Evolutionary conservation across 2,329 filamentous ascomycete genomes (phyloP).

Genomic region (Trichoderma brevicompactum): DNA sequence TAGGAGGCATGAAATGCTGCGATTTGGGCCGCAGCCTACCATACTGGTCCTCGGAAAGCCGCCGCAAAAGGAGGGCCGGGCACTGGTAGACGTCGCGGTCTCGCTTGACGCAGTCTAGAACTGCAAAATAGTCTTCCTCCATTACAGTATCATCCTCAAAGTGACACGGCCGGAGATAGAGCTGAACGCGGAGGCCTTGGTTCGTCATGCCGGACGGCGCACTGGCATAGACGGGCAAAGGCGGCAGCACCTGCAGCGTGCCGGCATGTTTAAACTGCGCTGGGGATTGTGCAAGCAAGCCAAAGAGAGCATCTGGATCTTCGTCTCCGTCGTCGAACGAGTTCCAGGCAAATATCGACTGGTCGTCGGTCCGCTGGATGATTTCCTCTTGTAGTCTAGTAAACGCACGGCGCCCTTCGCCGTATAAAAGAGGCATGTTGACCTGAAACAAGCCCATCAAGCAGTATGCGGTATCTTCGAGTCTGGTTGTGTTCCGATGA

Average conservation of each 20-base stretch:
- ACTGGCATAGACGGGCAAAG: slow-evolving; percentile 25
- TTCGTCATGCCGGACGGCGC: slow-evolving; percentile 28
- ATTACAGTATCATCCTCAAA: neutral
- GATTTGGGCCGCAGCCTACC: slow-evolving; percentile 24
- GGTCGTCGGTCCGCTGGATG: slow-evolving; percentile 29
- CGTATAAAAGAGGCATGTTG: slow-evolving; percentile 34
- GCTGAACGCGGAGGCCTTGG: slow-evolving; percentile 26
- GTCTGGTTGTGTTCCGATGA: slow-evolving; percentile 29
- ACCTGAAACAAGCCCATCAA: slow-evolving; percentile 32
- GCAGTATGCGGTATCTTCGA: slow-evolving; percentile 33
- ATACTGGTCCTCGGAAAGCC: slow-evolving; percentile 30
- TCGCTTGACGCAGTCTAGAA: slow-evolving; percentile 23
- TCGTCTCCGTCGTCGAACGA: slow-evolving; percentile 26
- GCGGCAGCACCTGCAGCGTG: slow-evolving; percentile 21
- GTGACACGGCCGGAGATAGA: slow-evolving; percentile 15
- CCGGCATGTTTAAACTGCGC: slow-evolving; percentile 27
- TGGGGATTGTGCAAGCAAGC: slow-evolving; percentile 28
- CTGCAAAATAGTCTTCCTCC: slow-evolving; percentile 21
- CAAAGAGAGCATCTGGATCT: slow-evolving; percentile 27
- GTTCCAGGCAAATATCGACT: slow-evolving; percentile 34
- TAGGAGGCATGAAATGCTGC: slow-evolving; percentile 19
- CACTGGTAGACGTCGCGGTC: slow-evolving; percentile 19
- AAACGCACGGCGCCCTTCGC: slow-evolving; percentile 30
- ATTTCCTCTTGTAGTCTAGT: slow-evolving; percentile 30
- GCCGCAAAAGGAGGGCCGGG: slow-evolving; percentile 21